Base-by-base conservation (phyloP, 2,329 filamentous ascomycete genomes). In the Ramularia endophylla region DNA sequence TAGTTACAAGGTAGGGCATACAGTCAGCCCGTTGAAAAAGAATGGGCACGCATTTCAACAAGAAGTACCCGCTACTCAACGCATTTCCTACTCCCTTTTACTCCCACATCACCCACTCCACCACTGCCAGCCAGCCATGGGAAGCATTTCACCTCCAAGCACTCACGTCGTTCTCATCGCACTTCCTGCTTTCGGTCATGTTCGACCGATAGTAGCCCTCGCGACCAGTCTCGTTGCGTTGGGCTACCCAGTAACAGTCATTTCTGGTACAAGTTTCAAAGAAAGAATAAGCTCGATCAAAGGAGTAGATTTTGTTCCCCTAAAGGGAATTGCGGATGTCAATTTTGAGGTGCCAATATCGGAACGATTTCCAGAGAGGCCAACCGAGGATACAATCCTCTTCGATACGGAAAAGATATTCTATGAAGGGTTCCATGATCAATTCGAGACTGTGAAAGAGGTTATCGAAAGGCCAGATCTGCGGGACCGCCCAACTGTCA, bases 181-280 rank as follows among this genome's bases (percentile, higher is more conserved):
- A 15, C 32, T 51, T 9, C 43, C 50, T 2, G 51, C 51, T 22
- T 55, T 46, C 36, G 55, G 52, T 3, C 56, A 61, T 36, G 39
- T 53, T 11, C 53, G 57, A 19, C 57, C 56, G 15, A 38, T 56
- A 25, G 48, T 51, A n/a, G 42, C 47, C 18, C 58, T 71, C n/a
- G 63, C 64, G 1, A 53, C 53, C 4, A 55, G 65, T 17, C 57
- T 72, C 8, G 50, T 67, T 9, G 47, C 54, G 8, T 55, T 62
- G 5, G 70, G 68, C 3, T 73, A 69, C 41, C 55, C 64, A 7
- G 55, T 70, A 3, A 68, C 64, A 2, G 67, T 71, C 47, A 61
- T 73, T 13, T 60, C 60, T 5, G 65, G 65, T 2, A 51, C 55
- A 0, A 47, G 60, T 6, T 71, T 65, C 50, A 53, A 65, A 33